A percentile compares a stretch with the other conserved stretches of the same genome.
These are phyloP conservation scores for Piloderma croceum DNA, from an alignment of 768 basidiomycete genomes.

Conservation along the genomic window DNA sequence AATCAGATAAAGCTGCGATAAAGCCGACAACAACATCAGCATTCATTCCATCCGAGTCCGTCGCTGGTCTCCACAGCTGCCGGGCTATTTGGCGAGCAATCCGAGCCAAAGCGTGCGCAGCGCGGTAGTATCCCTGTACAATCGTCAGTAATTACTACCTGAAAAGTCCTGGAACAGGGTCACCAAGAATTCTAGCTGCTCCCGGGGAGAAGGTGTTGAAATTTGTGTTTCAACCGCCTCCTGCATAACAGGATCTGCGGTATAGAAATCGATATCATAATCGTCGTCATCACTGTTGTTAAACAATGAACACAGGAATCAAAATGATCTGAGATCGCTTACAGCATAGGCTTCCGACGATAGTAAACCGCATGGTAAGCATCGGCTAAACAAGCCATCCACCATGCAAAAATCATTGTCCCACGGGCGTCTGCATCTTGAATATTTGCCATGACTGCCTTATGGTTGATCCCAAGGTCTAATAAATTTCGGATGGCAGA, in stretches of 20 bases:
- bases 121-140: constrained; percentile 73
- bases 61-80: constrained; percentile 73
- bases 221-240: constrained; percentile 39
- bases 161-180: constrained; percentile 8
- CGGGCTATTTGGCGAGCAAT: constrained; percentile 78
- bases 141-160: constrained; percentile 7
- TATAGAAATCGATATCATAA: constrained; percentile 87
- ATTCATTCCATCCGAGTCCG: constrained; percentile 73
- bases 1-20: constrained; percentile 53
- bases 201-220: constrained; percentile 57
- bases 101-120: constrained; percentile 77
- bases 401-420: constrained; percentile 90
- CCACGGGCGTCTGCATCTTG: constrained; percentile 70
- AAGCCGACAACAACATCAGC: constrained; percentile 55
- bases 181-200: constrained; percentile 81
- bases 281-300: constrained; percentile 67
- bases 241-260: constrained; percentile 52
- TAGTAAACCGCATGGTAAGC: constrained; percentile 82
- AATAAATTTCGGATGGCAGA: constrained; percentile 74
- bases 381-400: constrained; percentile 85
- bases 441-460: constrained; percentile 68
- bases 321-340: constrained; percentile 18
- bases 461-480: constrained; percentile 82
- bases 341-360: constrained; percentile 76
- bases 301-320: constrained; percentile 17